Evolutionary conservation across 2,329 filamentous ascomycete genomes (phyloP).

Genomic region (Phyllosticta capitalensis): DNA sequence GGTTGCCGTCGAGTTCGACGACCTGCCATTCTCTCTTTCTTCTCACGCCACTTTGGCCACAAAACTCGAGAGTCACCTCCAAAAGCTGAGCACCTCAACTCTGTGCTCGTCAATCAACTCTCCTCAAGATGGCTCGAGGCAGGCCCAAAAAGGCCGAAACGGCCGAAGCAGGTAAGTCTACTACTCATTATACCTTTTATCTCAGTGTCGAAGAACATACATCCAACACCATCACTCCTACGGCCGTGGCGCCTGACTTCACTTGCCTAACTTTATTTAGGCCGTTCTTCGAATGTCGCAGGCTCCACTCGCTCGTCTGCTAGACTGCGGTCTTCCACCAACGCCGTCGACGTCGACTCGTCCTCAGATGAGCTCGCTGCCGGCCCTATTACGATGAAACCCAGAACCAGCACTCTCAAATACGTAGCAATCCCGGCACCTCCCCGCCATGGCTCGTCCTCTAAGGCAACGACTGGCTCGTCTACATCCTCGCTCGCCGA

Average conservation of each 20-base stretch:
- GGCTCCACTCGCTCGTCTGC: neutral
- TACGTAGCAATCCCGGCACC: constrained; percentile 23
- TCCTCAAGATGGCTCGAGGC: neutral
- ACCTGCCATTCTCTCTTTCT: neutral
- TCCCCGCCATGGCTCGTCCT: neutral
- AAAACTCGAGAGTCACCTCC: neutral
- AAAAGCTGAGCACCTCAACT: neutral
- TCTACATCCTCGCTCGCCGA: constrained; percentile 1
- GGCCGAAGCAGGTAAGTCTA: neutral
- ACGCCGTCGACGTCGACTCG: neutral
- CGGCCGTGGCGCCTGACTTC: no score
- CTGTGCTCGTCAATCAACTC: neutral
- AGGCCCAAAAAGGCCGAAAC: neutral
- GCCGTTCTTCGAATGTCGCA: neutral
- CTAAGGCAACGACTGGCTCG: constrained; percentile 13
- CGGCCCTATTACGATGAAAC: neutral
- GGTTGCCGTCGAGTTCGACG: neutral
- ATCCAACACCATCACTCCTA: no score
- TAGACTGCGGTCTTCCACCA: neutral
- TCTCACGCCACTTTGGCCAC: neutral
- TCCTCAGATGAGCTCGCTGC: neutral
- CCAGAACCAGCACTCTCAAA: constrained; percentile 17
- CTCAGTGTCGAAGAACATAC: no score
- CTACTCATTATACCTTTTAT: neutral
- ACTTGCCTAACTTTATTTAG: neutral